Evolutionary conservation across 1,284 basidiomycete genomes (phyloP).

Genomic region (Melampsora abietis-canadensis): DNA sequence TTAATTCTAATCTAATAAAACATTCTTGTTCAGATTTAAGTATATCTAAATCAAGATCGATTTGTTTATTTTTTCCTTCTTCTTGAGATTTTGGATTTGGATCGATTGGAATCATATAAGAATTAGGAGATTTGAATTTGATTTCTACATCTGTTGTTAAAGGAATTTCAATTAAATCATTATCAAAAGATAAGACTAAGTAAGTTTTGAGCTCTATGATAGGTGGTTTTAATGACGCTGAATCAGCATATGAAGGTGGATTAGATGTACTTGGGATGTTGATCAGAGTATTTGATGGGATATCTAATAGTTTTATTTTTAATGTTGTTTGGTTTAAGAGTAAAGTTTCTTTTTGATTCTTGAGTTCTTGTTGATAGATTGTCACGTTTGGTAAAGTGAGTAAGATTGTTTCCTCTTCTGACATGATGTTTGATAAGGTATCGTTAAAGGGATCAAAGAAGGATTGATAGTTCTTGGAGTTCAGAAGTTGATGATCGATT

Average conservation of each 20-base stretch:
- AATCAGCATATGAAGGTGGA: neutral
- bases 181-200: conserved; percentile 29
- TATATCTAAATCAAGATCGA: neutral
- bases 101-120: conserved; percentile 19
- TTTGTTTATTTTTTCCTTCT: neutral
- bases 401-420: neutral
- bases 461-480: too few species aligned
- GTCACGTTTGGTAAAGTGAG: neutral
- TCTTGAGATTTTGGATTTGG: neutral
- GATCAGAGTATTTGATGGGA: conserved; percentile 20
- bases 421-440: neutral
- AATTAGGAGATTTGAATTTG: conserved; percentile 4
- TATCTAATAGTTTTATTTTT: conserved; percentile 25
- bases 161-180: conserved; percentile 39
- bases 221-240: neutral
- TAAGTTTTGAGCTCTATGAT: conserved; percentile 14
- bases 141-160: conserved; percentile 7
- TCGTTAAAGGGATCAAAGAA: neutral
- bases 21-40: neutral
- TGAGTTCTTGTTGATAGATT: neutral
- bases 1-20: conserved; percentile 11
- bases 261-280: conserved; percentile 12
- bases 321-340: conserved; percentile 6
- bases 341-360: neutral
- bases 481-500: too few species aligned